Base-by-base conservation (phyloP, 768 basidiomycete species). In the Lactifluus pinguis region DNA sequence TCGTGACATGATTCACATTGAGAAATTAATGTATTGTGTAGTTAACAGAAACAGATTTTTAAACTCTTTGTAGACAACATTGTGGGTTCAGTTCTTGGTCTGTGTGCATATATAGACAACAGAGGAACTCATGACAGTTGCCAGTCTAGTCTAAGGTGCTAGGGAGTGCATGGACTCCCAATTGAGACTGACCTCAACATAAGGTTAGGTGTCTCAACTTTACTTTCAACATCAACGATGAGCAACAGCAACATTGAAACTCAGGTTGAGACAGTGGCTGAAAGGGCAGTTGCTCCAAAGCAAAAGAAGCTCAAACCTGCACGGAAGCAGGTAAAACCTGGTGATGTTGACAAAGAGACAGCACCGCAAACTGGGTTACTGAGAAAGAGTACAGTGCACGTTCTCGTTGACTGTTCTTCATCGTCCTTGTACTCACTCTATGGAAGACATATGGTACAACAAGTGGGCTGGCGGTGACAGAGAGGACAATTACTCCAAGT, bases 391-490 rank as follows among this genome's bases (percentile, higher is more conserved):
- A 95, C 76, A 98, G 94, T 95, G 67, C 68, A 88, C 83, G 49
- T 42, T 25, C 62, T 11, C 53, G 32, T 49, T 32, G n/a, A 36
- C 32, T 58, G 42, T 60, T 57, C 14, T 25, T 49, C 29, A 49
- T 19, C 38, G 39, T 25, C 13, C 10, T 19, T 49, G 21, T 45
- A 21, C 53, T 63, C 19, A 55, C 25, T 39, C 59, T 30, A 36
- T 51, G 66, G 36, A n/a, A 89, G 90, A 99, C 74, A 89, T 95
- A 54, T 99, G 97, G 95, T 98, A 95, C 72, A 94, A 98, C 74
- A 95, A 97, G 76, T 98, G 95, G 95, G 97, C 97, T n/a, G 97
- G 97, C 56, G 97, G 95, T 58, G 97, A 99, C 72, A 83, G 92
- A 34, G 97, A 98, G 72, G 95, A 99, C 71, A 88, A 83, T 60